Percentiles rank a stretch among this genome's conserved stretches.
Evolutionary conservation across 2,329 filamentous ascomycete genomes (phyloP).

Genomic region (Fusarium oligoseptatum): DNA sequence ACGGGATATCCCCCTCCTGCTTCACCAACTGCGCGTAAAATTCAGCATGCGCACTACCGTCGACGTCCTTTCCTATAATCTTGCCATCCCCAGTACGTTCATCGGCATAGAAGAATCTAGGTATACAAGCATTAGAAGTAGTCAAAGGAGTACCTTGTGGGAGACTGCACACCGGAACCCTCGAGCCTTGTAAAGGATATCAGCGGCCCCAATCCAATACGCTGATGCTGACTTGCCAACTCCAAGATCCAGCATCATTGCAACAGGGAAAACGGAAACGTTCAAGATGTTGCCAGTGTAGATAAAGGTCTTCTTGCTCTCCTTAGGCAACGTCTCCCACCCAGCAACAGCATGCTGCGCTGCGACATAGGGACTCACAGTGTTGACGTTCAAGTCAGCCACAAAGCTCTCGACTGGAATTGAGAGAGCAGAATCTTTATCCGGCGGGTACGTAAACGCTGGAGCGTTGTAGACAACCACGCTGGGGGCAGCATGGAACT

Average conservation of each 20-base stretch:
- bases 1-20: not conserved
- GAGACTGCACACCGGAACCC: not conserved
- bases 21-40: not conserved
- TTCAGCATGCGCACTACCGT: not conserved
- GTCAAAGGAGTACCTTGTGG: not conserved
- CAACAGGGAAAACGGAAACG: not conserved
- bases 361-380: constrained; percentile 7
- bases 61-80: not conserved
- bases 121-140: not conserved
- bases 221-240: constrained; percentile 20
- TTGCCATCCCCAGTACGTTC: not conserved
- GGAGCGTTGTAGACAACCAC: not conserved
- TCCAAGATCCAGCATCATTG: not conserved
- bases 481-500: not conserved
- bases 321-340: not conserved
- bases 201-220: constrained; percentile 9
- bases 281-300: constrained; percentile 16
- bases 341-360: constrained; percentile 15
- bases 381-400: constrained; percentile 7
- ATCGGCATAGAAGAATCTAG: not conserved
- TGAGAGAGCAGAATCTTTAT: not conserved
- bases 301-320: constrained; percentile 3
- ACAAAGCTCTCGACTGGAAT: not conserved
- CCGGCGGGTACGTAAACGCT: not conserved
- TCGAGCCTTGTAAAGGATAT: not conserved